These are phyloP conservation scores for Leccinum griseonigrum DNA, from an alignment of 1,284 basidiomycete species.

Conservation along the genomic window DNA sequence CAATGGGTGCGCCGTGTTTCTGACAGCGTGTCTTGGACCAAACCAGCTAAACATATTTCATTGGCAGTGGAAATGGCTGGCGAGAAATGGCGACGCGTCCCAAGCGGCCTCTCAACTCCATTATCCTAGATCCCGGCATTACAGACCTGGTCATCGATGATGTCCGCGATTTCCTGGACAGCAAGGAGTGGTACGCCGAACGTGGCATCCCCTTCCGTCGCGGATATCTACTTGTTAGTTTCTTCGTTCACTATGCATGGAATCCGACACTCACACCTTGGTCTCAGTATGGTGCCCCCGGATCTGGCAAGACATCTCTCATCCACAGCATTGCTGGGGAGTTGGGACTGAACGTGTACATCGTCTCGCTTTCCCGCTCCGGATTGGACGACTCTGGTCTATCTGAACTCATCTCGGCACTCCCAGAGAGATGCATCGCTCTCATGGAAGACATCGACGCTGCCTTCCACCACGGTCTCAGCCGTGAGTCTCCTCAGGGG, in stretches of 20 bases:
- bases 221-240: constrained; percentile 61
- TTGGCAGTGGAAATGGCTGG: constrained; percentile 41
- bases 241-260: background rate
- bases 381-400: constrained; percentile 69
- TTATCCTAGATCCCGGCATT: constrained; percentile 65
- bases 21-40: background rate
- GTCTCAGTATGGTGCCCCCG: constrained; percentile 63
- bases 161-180: constrained; percentile 62
- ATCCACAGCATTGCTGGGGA: constrained; percentile 77
- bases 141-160: constrained; percentile 64
- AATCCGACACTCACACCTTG: constrained; percentile 7
- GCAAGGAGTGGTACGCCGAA: constrained; percentile 65
- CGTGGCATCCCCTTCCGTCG: constrained; percentile 71
- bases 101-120: constrained; percentile 62
- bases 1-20: constrained; percentile 35
- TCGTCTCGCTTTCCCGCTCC: constrained; percentile 68
- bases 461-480: constrained; percentile 60
- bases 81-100: constrained; percentile 52
- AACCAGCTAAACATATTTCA: background rate
- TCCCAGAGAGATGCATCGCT: constrained; percentile 70
- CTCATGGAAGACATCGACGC: constrained; percentile 83
- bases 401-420: constrained; percentile 55
- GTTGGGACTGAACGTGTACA: constrained; percentile 71
- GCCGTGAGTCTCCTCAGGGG: constrained; percentile 32
- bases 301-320: constrained; percentile 73